Conservation (phyloP, 2,329 filamentous ascomycete species). For the Aspergillus niger region DNA sequence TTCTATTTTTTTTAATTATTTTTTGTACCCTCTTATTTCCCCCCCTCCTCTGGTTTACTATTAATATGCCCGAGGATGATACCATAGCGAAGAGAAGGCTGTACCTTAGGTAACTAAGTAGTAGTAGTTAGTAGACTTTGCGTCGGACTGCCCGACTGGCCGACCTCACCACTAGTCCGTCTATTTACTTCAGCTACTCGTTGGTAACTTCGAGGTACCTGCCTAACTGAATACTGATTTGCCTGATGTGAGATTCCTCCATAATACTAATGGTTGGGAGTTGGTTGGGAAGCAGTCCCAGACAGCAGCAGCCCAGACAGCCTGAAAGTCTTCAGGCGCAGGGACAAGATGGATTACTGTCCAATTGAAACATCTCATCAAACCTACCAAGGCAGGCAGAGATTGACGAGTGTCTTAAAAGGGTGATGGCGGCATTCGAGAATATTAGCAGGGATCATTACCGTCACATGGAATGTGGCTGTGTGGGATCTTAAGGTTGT, state of each 20-base stretch:
- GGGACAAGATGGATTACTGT: background rate
- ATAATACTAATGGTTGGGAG: background rate
- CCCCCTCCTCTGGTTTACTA: conserved; percentile 2
- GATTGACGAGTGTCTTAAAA: background rate
- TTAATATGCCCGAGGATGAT: background rate
- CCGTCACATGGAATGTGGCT: conserved; percentile 4
- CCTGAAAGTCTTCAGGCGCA: background rate
- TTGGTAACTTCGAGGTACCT: background rate
- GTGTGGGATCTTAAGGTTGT: conserved; percentile 4
- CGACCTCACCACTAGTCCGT: background rate
- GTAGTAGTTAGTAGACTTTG: background rate
- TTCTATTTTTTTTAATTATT: no score
- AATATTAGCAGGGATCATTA: conserved; percentile 1
- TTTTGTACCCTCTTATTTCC: no score
- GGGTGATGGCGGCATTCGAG: background rate
- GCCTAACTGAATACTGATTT: background rate
- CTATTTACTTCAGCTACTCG: background rate
- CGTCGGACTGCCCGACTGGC: conserved; percentile 1
- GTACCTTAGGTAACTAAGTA: background rate
- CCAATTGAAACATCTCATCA: conserved; percentile 1
- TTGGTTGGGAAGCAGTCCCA: background rate
- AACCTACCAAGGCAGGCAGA: background rate
- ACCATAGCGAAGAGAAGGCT: background rate
- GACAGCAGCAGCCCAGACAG: background rate
- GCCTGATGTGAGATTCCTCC: background rate